Conservation (phyloP, 2,329 filamentous ascomycete genomes). For the Fusarium floridanum region DNA sequence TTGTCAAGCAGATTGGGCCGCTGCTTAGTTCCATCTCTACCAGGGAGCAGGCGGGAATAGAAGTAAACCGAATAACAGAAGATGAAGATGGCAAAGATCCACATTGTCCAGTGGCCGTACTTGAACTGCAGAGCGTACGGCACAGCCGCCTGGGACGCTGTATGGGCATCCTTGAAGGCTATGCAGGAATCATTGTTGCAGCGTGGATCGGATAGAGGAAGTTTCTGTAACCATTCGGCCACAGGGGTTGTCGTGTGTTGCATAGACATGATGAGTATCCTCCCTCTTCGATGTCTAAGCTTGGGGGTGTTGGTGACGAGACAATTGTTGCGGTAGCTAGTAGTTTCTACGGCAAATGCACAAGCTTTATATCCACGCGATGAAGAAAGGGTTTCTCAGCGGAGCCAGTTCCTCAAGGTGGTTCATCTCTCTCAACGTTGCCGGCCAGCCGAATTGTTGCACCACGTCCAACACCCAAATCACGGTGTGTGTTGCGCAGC, state of each 20-base stretch:
- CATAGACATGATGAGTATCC: neutral
- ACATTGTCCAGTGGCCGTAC: conserved; percentile 1
- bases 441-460: neutral
- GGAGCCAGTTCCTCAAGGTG: neutral
- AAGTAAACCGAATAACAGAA: neutral
- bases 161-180: neutral
- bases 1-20: neutral
- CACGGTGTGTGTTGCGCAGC: neutral
- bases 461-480: neutral
- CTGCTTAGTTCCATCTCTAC: neutral
- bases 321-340: neutral
- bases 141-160: neutral
- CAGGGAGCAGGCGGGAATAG: neutral
- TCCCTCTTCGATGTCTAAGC: neutral
- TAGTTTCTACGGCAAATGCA: neutral
- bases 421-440: neutral
- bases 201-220: neutral
- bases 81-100: neutral
- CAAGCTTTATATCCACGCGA: neutral
- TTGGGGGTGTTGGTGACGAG: neutral
- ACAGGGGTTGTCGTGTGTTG: neutral
- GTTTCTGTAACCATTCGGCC: neutral
- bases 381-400: no score
- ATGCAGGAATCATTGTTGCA: neutral
- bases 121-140: neutral